Conservation (phyloP, 371 early-diverging fungal genomes). For the Fennellomyces sp. region DNA sequence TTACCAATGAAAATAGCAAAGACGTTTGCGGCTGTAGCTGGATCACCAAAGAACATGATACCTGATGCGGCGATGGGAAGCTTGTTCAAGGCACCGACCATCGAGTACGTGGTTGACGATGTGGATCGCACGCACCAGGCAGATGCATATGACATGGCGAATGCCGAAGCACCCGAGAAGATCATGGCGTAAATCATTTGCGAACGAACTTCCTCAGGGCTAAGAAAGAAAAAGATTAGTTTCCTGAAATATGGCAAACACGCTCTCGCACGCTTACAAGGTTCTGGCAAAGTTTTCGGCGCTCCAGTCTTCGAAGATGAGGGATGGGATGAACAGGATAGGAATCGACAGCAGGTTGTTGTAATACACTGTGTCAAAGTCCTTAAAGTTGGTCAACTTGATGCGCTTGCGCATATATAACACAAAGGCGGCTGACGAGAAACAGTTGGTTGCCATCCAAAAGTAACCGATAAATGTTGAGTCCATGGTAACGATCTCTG, state of each 20-base stretch:
- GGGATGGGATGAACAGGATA: slow-evolving; percentile 75
- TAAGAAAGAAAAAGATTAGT: slow-evolving; percentile 18
- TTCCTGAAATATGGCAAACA: too few species aligned
- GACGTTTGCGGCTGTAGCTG: slow-evolving; percentile 79
- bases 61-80: slow-evolving; percentile 95
- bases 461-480: slow-evolving; percentile 73
- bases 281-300: slow-evolving; percentile 49
- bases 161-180: slow-evolving; percentile 87
- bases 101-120: slow-evolving; percentile 95
- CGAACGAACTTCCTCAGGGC: slow-evolving; percentile 52
- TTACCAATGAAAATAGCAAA: slow-evolving; percentile 76
- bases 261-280: slow-evolving; percentile 59
- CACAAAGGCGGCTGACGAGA: slow-evolving; percentile 90
- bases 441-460: slow-evolving; percentile 89
- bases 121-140: slow-evolving; percentile 97
- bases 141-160: slow-evolving; percentile 91
- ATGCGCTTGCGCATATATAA: slow-evolving; percentile 90
- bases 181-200: slow-evolving; percentile 72
- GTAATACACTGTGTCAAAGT: slow-evolving; percentile 97
- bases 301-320: slow-evolving; percentile 80
- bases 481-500: slow-evolving; percentile 23
- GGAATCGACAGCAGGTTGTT: slow-evolving; percentile 94
- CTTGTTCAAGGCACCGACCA: slow-evolving; percentile 99
- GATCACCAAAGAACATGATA: slow-evolving; percentile 92
- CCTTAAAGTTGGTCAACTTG: slow-evolving; percentile 83